Evolutionary conservation across 1,284 basidiomycete species (phyloP).

Genomic region (Rhodotorula mucilaginosa): DNA sequence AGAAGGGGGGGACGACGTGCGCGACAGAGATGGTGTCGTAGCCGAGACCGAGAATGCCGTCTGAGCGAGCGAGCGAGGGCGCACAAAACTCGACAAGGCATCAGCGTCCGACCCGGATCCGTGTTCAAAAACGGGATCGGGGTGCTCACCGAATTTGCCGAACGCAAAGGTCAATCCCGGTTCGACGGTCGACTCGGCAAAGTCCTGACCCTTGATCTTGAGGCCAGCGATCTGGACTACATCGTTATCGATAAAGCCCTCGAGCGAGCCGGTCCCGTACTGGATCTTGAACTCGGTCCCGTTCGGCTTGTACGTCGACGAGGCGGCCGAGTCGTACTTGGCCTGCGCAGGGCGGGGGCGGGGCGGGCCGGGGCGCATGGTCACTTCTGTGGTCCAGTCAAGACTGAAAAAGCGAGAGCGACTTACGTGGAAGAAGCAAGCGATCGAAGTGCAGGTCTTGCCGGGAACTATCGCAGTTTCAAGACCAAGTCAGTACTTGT

Average conservation of each 20-base stretch:
- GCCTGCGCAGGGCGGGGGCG: constrained; percentile 59
- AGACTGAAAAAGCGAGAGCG: background rate
- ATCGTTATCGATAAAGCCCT: constrained; percentile 92
- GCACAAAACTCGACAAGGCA: background rate
- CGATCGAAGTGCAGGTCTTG: constrained; percentile 83
- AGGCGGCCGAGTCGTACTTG: constrained; percentile 84
- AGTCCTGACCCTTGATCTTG: constrained; percentile 72
- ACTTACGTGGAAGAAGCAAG: constrained; percentile 69
- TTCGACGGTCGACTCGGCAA: constrained; percentile 95
- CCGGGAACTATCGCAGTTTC: constrained; percentile 63
- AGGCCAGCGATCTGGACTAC: constrained; percentile 80
- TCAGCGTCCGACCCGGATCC: constrained; percentile 55
- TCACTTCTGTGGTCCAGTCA: background rate
- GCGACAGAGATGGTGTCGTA: constrained; percentile 97
- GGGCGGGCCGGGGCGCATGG: background rate
- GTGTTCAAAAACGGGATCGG: background rate
- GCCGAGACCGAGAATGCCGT: constrained; percentile 91
- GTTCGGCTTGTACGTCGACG: constrained; percentile 87
- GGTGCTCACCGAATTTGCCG: constrained; percentile 28
- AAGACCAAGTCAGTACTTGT: too few relatives aligned
- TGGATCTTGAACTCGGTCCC: constrained; percentile 87
- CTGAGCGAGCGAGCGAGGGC: constrained; percentile 46
- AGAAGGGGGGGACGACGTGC: constrained; percentile 90
- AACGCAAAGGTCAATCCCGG: constrained; percentile 87
- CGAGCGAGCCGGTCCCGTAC: constrained; percentile 96